Base-by-base conservation (phyloP, 805 yeast species). In the Sugiyamaella floridensis region DNA sequence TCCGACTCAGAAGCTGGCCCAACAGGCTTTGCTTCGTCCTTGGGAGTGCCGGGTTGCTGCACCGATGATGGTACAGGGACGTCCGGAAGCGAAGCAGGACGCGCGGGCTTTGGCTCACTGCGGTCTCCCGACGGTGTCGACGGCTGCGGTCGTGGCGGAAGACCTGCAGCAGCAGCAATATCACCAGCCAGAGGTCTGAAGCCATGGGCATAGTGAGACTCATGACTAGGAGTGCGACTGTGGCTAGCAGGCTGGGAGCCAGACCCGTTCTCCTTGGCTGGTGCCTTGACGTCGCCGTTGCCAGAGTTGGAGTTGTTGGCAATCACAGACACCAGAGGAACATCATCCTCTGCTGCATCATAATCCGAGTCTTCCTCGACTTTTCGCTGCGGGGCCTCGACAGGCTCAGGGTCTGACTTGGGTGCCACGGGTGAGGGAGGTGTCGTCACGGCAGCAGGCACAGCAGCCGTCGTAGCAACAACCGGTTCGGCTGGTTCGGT, bases 321-420 rank as follows among this genome's bases (percentile, higher is more conserved):
- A 32, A 32, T 32, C n/a, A 32, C 37, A 10, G 37, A 32, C 37
- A 32, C 37, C 12, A 32, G 9, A 6, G 48, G 28, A 10, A 52
- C 46, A 22, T 51, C 56, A 40, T 56, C 59, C 2, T 63, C 66
- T 10, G 53, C 65, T 51, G 66, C 76, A 56, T 76, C 80, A 58
- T 74, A 74, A 55, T 74, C 69, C 48, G 71, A 74, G 52, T 74
- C 78, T 54, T 73, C 77, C 49, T 72, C 76, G 19, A 74, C 69
- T 52, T 70, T 65, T 50, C 78, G 65, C 40, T 62, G 66, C 15
- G 64, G 63, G 14, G 63, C 60, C 49, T 64, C 67, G 4, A 56
- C 45, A 14, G 46, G 49, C 52, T 45, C 53, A 18, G 53, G 26
- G 26, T 51, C 40, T 11, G 47, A 53, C n/a, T 19, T 19, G 34